Evolutionary conservation across 805 yeast genomes (phyloP).

Genomic region (Candida pseudofarinosa): DNA sequence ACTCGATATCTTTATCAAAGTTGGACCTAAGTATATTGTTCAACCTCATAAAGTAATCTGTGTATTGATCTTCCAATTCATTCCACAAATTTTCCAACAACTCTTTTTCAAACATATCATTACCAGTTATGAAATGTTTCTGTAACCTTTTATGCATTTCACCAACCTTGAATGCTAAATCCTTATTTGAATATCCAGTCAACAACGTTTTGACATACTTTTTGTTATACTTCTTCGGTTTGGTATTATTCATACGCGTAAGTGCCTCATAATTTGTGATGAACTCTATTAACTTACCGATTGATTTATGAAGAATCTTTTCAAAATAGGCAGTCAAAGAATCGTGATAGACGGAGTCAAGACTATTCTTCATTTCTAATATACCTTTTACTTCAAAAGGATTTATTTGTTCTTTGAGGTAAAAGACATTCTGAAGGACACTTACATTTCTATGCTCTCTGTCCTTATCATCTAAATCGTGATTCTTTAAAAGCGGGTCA

Average conservation of each 20-base stretch:
- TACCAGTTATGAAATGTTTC: constrained; percentile 44
- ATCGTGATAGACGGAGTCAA: constrained; percentile 24
- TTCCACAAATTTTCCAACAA: constrained; percentile 65
- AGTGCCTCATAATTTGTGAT: constrained; percentile 59
- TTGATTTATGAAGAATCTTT: constrained; percentile 37
- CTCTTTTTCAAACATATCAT: constrained; percentile 46
- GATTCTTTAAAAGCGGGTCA: constrained; percentile 41
- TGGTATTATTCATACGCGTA: constrained; percentile 45
- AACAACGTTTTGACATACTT: constrained; percentile 56
- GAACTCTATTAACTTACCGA: constrained; percentile 67
- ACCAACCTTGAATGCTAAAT: constrained; percentile 50
- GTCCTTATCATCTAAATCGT: constrained; percentile 42
- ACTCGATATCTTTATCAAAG: constrained; percentile 52
- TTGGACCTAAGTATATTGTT: constrained; percentile 48
- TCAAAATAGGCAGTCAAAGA: constrained; percentile 31
- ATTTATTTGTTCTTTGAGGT: constrained; percentile 29
- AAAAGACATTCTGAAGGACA: constrained; percentile 36
- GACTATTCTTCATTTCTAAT: constrained; percentile 17
- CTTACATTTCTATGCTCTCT: constrained; percentile 37
- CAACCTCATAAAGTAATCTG: constrained; percentile 51
- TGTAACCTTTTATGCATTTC: constrained; percentile 55
- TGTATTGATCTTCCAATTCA: constrained; percentile 62
- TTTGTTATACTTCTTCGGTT: constrained; percentile 61
- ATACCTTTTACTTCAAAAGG: constrained; percentile 21
- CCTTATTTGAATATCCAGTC: constrained; percentile 52